Base-by-base conservation (phyloP, 495 filamentous ascomycete genomes). In the Penicillium riverlandense region DNA sequence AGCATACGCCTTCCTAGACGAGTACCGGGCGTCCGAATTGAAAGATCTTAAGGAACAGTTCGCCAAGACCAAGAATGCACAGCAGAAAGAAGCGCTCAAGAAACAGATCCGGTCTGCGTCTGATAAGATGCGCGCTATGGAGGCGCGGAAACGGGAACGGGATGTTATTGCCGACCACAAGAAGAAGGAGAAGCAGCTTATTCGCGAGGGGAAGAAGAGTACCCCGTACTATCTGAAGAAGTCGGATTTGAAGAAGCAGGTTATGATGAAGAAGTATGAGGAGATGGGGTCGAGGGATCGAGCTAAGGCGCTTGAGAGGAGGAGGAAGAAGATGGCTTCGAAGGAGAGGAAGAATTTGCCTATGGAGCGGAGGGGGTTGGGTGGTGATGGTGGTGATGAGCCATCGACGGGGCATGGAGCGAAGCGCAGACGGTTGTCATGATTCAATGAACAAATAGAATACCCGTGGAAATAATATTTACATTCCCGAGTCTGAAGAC, bases 221-320 rank as follows among this genome's bases (percentile, higher is more conserved):
- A 79, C 73, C 61, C 90, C 91, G 6, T 98, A 90, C 58, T 95
- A 84, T 59, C 69, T 96, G 50, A 97, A 97, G 77, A 80, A 84
- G 65, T 80, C 78, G 46, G 90, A 96, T 66, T 74, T 89, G 66
- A 95, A 94, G 80, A 89, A 89, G 67, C 64, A 81, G 59, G 70
- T 88, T 28, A 65, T 95, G 45, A 62, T 86, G 48, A 83, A 95
- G 54, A 81, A 84, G 62, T 96, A 84, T 55, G 70, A 78, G 48
- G 78, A 76, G 43, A 79, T 97, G 78, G 88, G 84, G 68, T 82
- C 82, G 39, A 83, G 80, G 66, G 80, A 96, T 62, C 74, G 88
- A 35, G 83, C 89, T 32, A 83, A 79, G 63, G 81, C 78, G 11
- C 80, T 96, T 48, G 88, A 92, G 74, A 72, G 85, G 56, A 75